Conservation (phyloP, 2,329 filamentous ascomycete species). For the Cercospora sp. region DNA sequence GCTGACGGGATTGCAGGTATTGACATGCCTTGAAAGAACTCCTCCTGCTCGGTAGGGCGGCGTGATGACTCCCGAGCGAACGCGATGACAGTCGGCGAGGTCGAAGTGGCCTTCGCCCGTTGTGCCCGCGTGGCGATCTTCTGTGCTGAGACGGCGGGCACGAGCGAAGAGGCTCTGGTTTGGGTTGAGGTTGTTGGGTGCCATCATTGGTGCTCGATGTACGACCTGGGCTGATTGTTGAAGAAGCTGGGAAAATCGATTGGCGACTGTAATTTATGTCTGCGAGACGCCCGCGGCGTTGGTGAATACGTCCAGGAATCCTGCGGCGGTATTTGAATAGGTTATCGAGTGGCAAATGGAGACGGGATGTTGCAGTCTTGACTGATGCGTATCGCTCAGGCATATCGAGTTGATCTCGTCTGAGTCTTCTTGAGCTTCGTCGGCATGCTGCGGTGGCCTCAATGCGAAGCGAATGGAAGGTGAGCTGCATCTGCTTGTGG, state of each 20-base stretch:
- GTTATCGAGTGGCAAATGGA: not conserved
- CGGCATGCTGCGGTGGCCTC: not conserved
- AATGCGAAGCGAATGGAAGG: not conserved
- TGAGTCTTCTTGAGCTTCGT: not conserved
- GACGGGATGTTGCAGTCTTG: not conserved
- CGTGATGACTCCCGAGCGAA: not conserved
- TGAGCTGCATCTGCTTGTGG: not conserved
- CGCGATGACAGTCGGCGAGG: not conserved
- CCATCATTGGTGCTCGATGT: not conserved
- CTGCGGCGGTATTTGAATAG: not conserved
- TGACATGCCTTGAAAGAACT: not conserved
- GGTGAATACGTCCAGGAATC: not conserved
- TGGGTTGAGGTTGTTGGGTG: not conserved
- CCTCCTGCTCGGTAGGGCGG: not conserved
- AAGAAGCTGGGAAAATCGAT: not conserved
- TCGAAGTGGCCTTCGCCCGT: slow-evolving; percentile 7
- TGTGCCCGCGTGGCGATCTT: not conserved
- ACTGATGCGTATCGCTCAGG: not conserved
- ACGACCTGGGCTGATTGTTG: not conserved
- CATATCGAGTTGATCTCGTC: not conserved
- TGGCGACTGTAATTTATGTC: not conserved
- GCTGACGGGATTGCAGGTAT: not conserved
- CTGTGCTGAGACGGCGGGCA: not conserved
- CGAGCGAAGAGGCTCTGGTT: not conserved
- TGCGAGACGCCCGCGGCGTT: not conserved